Evolutionary conservation across 306 rosid species (phyloP).

Genomic region (Ziziphus jujuba): DNA sequence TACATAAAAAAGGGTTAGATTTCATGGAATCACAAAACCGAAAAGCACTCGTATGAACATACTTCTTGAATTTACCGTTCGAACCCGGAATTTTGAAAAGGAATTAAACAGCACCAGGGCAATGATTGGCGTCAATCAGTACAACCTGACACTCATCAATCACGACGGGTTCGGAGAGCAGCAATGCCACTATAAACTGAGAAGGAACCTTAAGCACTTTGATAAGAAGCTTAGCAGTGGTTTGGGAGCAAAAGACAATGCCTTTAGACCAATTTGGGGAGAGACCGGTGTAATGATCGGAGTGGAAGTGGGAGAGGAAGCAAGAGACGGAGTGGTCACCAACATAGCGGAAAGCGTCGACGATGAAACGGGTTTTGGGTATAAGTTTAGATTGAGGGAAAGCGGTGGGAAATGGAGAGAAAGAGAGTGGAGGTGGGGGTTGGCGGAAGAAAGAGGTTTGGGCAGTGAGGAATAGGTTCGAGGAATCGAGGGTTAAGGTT

Average conservation of each 20-base stretch:
- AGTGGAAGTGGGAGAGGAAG: slow-evolving; percentile 96
- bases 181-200: slow-evolving; percentile 45
- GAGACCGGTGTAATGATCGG: slow-evolving; percentile 87
- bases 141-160: slow-evolving; percentile 59
- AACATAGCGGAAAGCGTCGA: slow-evolving; percentile 77
- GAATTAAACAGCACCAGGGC: slow-evolving; percentile 89
- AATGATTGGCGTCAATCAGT: slow-evolving; percentile 81
- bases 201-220: slow-evolving; percentile 51
- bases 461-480: slow-evolving; percentile 50
- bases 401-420: slow-evolving; percentile 41
- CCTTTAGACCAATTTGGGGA: slow-evolving; percentile 68
- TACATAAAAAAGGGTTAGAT: slow-evolving; percentile 34
- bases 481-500: slow-evolving; percentile 52
- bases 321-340: slow-evolving; percentile 57
- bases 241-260: slow-evolving; percentile 63
- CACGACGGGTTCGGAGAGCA: slow-evolving; percentile 34
- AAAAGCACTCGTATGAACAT: slow-evolving; percentile 89
- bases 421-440: slow-evolving; percentile 31
- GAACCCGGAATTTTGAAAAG: slow-evolving; percentile 48
- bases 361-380: slow-evolving; percentile 74
- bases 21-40: slow-evolving; percentile 55
- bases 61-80: slow-evolving; percentile 42
- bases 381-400: slow-evolving; percentile 72
- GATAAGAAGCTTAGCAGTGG: slow-evolving; percentile 56
- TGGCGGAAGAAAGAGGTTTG: slow-evolving; percentile 30